Evolutionary conservation across 2,329 filamentous ascomycete species (phyloP).

Genomic region (Colletotrichum chrysophilum): DNA sequence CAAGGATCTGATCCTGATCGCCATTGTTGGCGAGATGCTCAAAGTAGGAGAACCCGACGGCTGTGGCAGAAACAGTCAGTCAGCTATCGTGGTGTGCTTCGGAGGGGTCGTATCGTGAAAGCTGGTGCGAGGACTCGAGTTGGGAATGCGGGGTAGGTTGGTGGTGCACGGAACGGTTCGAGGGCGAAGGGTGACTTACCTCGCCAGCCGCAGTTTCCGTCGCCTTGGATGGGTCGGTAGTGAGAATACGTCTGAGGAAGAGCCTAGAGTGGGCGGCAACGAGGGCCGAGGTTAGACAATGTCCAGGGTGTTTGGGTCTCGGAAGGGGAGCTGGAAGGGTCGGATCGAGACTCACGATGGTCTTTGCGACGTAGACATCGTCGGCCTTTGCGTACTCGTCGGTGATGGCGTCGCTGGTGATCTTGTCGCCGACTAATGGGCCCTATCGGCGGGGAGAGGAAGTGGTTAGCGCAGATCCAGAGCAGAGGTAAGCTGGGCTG

Average conservation of each 20-base stretch:
- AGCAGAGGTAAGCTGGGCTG: background rate
- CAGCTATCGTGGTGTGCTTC: background rate
- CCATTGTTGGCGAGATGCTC: conserved; percentile 78
- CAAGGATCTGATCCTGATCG: conserved; percentile 67
- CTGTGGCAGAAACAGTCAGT: conserved; percentile 50
- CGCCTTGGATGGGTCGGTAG: conserved; percentile 86
- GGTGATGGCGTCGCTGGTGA: conserved; percentile 77
- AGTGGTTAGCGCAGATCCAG: background rate
- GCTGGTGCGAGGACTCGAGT: background rate
- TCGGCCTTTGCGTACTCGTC: conserved; percentile 90
- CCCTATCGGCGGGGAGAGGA: conserved; percentile 59
- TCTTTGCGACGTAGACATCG: conserved; percentile 84
- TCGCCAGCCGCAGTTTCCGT: conserved; percentile 98
- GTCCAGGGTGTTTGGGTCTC: conserved; percentile 13
- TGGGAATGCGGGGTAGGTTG: conserved; percentile 20
- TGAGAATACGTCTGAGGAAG: conserved; percentile 85
- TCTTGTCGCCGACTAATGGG: conserved; percentile 80
- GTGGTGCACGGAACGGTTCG: background rate
- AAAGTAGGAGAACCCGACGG: conserved; percentile 91
- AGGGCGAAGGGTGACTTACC: conserved; percentile 62
- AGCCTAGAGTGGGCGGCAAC: conserved; percentile 53
- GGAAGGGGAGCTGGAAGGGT: background rate
- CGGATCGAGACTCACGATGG: conserved; percentile 65
- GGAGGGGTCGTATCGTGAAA: background rate
- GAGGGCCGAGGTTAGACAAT: background rate